Conservation (phyloP, 192 early-diverging fungal genomes). For the Entophlyctis helioformis region DNA sequence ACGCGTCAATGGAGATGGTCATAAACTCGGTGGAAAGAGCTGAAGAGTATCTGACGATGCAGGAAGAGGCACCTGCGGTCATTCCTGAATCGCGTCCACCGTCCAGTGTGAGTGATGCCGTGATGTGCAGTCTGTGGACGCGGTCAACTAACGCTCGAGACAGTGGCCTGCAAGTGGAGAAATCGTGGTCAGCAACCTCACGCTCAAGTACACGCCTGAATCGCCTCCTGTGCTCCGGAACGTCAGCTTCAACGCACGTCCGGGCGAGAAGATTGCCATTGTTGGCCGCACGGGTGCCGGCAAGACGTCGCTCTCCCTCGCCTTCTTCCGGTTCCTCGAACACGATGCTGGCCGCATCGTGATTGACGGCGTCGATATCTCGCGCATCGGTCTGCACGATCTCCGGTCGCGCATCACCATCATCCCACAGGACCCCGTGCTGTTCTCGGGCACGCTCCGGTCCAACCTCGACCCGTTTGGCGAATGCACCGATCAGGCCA, state of each 20-base stretch:
- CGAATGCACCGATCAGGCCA: slow-evolving; percentile 48
- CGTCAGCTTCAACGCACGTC: slow-evolving; percentile 52
- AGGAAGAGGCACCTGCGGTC: slow-evolving; percentile 62
- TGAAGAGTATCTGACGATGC: slow-evolving; percentile 66
- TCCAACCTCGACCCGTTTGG: slow-evolving; percentile 72
- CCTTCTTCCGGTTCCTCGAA: slow-evolving; percentile 61
- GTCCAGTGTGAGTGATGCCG: slow-evolving; percentile 8
- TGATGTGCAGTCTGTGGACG: too few species aligned
- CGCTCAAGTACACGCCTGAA: slow-evolving; percentile 67
- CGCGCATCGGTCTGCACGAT: slow-evolving; percentile 42
- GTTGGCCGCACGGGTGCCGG: slow-evolving; percentile 62
- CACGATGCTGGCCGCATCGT: slow-evolving; percentile 41
- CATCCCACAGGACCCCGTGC: slow-evolving; percentile 47
- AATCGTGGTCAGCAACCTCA: slow-evolving; percentile 54
- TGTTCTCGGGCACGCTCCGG: slow-evolving; percentile 57
- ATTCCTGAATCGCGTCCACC: slow-evolving; percentile 31
- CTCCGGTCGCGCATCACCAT: slow-evolving; percentile 40
- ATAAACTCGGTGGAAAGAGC: slow-evolving; percentile 74
- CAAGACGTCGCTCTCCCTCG: slow-evolving; percentile 59
- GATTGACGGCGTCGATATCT: slow-evolving; percentile 64
- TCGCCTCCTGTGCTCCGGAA: slow-evolving; percentile 46
- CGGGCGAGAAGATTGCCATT: slow-evolving; percentile 54
- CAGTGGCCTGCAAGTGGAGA: slow-evolving; percentile 57
- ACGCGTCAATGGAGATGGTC: slow-evolving; percentile 34
- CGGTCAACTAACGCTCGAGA: neutral